Base-by-base conservation (phyloP, 148 eudicot species). In the Spergularia marina region DNA sequence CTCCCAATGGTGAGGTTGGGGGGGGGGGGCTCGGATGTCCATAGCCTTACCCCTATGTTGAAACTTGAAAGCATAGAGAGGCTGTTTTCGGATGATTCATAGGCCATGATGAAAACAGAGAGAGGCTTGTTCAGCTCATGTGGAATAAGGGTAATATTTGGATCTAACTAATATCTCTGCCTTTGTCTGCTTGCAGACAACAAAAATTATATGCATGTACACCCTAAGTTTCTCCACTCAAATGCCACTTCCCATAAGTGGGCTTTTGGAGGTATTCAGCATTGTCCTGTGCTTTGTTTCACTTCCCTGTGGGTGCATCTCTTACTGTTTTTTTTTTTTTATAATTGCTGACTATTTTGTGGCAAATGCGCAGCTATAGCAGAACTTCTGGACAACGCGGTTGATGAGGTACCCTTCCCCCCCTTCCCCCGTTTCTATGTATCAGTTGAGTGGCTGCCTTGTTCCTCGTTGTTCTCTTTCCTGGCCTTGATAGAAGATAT, bases 171-270 rank as follows among this genome's bases (percentile, higher is more conserved):
- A 62, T 11, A 36, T 65, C 6, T 36, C 36, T 68, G 17, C 67
- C n/a, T 34, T 56, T 57, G 23, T 69, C 73, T 21, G 47, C 73
- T 76, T 78, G 72, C 87, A 91, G 92, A 73, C 74, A 86, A 85
- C 74, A 78, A 84, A 40, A 87, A 79, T 82, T 80, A 84, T 82
- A 79, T 93, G 58, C 94, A 84, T 79, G 82, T 93, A 72, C 96
- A 93, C 78, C 98, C 98, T 4, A 93, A 82, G 80, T 93, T 93
- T 66, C 96, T 93, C 74, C 98, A 93, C 75, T 89, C 98, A 67
- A 93, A 93, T 84, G 98, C 98, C 72, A 93, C 98, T 81, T 91
- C 98, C 64, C 98, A 93, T 78, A 93, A 93, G 84, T 93, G 98
- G 98, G 96, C 92, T 49, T 93, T 93, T 81, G 98, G 98, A 81